Conservation (phyloP, 805 yeast genomes). For the Ogataea henricii region DNA sequence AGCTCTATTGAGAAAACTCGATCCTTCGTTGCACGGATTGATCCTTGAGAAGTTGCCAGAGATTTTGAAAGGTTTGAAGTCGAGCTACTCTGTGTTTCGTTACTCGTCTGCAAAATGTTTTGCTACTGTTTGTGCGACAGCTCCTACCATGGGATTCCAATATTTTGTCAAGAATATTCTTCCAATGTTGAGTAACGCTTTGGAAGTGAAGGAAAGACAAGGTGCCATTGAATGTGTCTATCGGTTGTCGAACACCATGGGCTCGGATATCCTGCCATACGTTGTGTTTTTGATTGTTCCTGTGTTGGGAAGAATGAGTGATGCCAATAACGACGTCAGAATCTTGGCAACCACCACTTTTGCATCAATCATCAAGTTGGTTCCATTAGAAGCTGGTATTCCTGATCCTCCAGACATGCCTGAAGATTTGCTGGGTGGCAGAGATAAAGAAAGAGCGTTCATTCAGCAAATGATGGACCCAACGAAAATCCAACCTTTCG, state of each 20-base stretch:
- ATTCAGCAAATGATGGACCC: constrained; percentile 98
- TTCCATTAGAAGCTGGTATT: constrained; percentile 96
- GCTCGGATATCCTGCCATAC: constrained; percentile 85
- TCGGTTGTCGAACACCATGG: constrained; percentile 85
- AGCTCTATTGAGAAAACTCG: constrained; percentile 67
- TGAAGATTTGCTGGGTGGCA: constrained; percentile 74
- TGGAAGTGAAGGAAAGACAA: constrained; percentile 71
- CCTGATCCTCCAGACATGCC: constrained; percentile 95
- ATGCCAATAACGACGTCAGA: constrained; percentile 85
- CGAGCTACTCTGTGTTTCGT: constrained; percentile 79
- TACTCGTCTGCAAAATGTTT: constrained; percentile 89
- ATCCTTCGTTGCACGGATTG: constrained; percentile 47
- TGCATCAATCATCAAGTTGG: constrained; percentile 92
- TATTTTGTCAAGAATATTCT: constrained; percentile 74
- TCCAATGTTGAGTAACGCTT: constrained; percentile 80
- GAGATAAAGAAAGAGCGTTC: constrained; percentile 92
- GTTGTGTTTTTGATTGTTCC: constrained; percentile 96
- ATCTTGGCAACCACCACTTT: constrained; percentile 91
- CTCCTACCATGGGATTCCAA: constrained; percentile 74
- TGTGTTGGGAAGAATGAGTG: constrained; percentile 97
- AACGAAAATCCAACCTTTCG: constrained; percentile 81
- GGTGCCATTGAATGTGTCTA: constrained; percentile 93
- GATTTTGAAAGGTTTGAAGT: constrained; percentile 55
- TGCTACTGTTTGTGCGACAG: constrained; percentile 70
- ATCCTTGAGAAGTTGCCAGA: constrained; percentile 56